Base-by-base conservation (phyloP, 1,284 basidiomycete species). In the Sporisorium scitamineum region DNA sequence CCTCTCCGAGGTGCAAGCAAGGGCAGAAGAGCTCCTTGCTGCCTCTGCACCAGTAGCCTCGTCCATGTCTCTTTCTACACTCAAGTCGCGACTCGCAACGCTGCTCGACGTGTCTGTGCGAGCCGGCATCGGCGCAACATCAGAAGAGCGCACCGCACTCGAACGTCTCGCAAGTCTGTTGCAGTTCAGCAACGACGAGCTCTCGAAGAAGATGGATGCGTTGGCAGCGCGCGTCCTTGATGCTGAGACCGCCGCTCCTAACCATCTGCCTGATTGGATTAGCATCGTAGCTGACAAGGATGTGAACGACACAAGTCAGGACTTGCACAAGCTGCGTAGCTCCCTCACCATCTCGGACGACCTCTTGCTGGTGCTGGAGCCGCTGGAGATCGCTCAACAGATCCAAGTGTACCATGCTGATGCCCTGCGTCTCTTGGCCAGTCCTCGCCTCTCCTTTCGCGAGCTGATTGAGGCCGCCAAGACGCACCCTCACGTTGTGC, bases 351-450 rank as follows among this genome's bases (percentile, higher is more conserved):
- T 76, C 54, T 66, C 74, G 24, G 66, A 69, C 42, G 74, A 63
- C 0, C 53, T 74, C 3, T 53, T 85, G 34, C 64, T 85, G 10
- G 58, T 47, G 3, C 64, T 82, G 14, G 83, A 84, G 26, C 78
- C 83, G 0, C 34, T 64, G 22, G 84, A 85, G 57, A 62, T 85
- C n/a, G 84, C 82, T 4, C 74, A 76, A 45, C 84, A 85, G 63
- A 82, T 85, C 39, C 82, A 83, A 34, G 54, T 67, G 24, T 85
- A 79, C 62, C 81, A 84, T 39, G 70, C 72, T 13, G 68, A 79
- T 22, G 69, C 74, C 5, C 61, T 83, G 22, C 47, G 58, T 37
- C 54, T 61, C 10, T 26, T 71, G 4, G 55, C 48, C 24, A 63
- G 66, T 13, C 51, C 69, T 51, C 34, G 53, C 37, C 27, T 79